Percentiles rank a stretch among this genome's conserved stretches.
Evolutionary conservation across 1,139 yeast genomes (phyloP).

Genomic region (Wickerhamomyces sp.): DNA sequence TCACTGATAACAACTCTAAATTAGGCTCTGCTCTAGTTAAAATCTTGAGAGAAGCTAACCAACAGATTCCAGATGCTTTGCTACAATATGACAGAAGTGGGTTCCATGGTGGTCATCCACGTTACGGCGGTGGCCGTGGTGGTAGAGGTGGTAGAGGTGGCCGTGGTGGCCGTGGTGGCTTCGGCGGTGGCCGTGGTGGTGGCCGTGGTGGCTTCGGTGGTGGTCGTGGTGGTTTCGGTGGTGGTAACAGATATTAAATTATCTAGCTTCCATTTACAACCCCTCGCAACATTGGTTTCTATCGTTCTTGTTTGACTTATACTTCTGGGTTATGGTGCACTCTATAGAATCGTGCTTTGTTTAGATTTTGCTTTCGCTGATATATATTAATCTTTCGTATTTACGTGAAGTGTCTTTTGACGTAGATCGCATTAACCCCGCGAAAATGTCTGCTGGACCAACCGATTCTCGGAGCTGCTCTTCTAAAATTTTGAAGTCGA

Average conservation of each 20-base stretch:
- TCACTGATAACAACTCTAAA: constrained; percentile 82
- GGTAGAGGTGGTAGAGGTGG: constrained; percentile 45
- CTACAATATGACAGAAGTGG: constrained; percentile 40
- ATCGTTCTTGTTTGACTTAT: not conserved
- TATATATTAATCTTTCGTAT: too few species aligned
- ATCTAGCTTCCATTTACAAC: too few species aligned
- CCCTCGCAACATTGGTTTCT: too few species aligned
- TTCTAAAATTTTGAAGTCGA: too few species aligned
- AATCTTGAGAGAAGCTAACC: constrained; percentile 94
- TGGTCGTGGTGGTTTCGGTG: constrained; percentile 17
- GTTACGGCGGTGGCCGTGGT: constrained; percentile 43
- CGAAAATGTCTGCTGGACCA: too few species aligned
- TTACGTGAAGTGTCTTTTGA: too few species aligned
- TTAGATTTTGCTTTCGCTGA: too few species aligned
- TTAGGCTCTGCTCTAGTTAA: constrained; percentile 89
- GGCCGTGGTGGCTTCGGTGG: constrained; percentile 7
- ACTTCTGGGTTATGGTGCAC: not conserved
- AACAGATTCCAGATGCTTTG: constrained; percentile 68
- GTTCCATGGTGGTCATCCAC: constrained; percentile 54
- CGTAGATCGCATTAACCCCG: too few species aligned
- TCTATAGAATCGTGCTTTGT: too few species aligned
- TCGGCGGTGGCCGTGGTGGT: constrained; percentile 29
- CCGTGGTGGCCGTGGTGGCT: constrained; percentile 36
- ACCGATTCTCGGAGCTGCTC: too few species aligned
- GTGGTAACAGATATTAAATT: constrained; percentile 22